A percentile compares a stretch with the other conserved stretches of the same genome.
Conservation (phyloP, 345 rosid species). For the Hypericum perforatum region DNA sequence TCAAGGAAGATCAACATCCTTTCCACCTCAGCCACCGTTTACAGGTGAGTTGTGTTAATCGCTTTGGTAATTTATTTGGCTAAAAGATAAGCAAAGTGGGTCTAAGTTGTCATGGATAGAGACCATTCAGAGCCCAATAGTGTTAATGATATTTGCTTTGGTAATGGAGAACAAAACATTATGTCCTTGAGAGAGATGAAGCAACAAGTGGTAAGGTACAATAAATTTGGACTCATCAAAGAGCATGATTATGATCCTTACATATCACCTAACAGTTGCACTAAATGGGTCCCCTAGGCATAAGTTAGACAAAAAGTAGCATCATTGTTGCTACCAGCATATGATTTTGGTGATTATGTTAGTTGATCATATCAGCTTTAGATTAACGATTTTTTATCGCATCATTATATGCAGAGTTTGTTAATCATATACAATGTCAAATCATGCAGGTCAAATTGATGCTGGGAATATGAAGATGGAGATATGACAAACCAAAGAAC, state of each 20-base stretch:
- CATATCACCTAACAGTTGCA: background rate
- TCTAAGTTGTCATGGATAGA: slow-evolving; percentile 18
- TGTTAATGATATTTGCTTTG: slow-evolving; percentile 21
- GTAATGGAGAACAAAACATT: slow-evolving; percentile 11
- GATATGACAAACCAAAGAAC: slow-evolving; percentile 25
- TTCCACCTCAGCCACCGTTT: slow-evolving; percentile 35
- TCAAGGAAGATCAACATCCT: slow-evolving; percentile 29
- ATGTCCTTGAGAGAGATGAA: slow-evolving; percentile 10
- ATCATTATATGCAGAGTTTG: too few species aligned
- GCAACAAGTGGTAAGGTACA: slow-evolving; percentile 1
- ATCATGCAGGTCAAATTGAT: slow-evolving; percentile 42
- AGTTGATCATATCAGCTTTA: slow-evolving; percentile 8
- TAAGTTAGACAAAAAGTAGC: slow-evolving; percentile 6
- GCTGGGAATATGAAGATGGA: slow-evolving; percentile 47
- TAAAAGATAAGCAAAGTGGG: slow-evolving; percentile 21
- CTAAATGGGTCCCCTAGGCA: slow-evolving; percentile 9
- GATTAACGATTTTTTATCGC: background rate
- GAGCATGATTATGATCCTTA: slow-evolving; percentile 6
- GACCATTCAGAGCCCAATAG: slow-evolving; percentile 27
- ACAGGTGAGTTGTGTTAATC: slow-evolving; percentile 33
- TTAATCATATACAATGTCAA: background rate
- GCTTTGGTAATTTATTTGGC: slow-evolving; percentile 14
- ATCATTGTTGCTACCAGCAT: slow-evolving; percentile 7
- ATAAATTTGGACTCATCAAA: slow-evolving; percentile 10
- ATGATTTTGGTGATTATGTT: slow-evolving; percentile 12